Percentiles rank a stretch among this genome's conserved stretches.
Conservation (phyloP, 2,329 filamentous ascomycete genomes). For the Cladophialophora immunda region DNA sequence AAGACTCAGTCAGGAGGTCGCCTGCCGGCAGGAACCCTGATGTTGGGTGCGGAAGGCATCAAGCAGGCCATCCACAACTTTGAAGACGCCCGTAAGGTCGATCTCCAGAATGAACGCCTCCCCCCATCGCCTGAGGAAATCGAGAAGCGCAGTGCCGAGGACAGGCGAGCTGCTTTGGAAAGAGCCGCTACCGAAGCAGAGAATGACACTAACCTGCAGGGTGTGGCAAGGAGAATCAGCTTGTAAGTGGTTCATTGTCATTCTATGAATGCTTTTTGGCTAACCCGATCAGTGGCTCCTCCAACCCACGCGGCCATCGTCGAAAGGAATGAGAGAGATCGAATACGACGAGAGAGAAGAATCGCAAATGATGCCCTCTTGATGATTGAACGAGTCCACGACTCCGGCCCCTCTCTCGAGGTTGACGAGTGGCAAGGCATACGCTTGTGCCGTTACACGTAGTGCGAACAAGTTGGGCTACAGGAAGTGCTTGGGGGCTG, state of each 20-base stretch:
- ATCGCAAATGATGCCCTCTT: neutral
- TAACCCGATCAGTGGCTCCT: constrained; percentile 39
- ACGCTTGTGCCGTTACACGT: neutral
- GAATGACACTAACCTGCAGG: constrained; percentile 86
- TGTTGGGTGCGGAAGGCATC: constrained; percentile 97
- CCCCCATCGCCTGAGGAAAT: constrained; percentile 95
- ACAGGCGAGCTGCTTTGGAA: constrained; percentile 78
- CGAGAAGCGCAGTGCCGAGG: constrained; percentile 79
- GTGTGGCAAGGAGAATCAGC: constrained; percentile 89
- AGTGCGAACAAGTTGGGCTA: neutral
- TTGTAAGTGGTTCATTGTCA: constrained; percentile 72
- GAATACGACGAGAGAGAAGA: neutral
- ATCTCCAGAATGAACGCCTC: constrained; percentile 93
- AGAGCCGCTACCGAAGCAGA: constrained; percentile 88
- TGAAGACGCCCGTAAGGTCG: constrained; percentile 95
- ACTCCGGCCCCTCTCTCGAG: neutral
- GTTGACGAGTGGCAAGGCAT: neutral
- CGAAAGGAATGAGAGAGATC: constrained; percentile 33
- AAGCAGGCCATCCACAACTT: constrained; percentile 98
- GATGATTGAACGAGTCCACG: constrained; percentile 15
- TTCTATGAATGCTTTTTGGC: constrained; percentile 16
- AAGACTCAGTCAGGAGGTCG: constrained; percentile 95
- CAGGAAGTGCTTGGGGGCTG: constrained; percentile 1
- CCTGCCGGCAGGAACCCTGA: constrained; percentile 91
- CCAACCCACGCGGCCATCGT: constrained; percentile 37